Evolutionary conservation across 1,284 basidiomycete species (phyloP), one percentile per base, ranked within the genome.

Genomic region (Cutaneotrichosporon sp.): DNA sequence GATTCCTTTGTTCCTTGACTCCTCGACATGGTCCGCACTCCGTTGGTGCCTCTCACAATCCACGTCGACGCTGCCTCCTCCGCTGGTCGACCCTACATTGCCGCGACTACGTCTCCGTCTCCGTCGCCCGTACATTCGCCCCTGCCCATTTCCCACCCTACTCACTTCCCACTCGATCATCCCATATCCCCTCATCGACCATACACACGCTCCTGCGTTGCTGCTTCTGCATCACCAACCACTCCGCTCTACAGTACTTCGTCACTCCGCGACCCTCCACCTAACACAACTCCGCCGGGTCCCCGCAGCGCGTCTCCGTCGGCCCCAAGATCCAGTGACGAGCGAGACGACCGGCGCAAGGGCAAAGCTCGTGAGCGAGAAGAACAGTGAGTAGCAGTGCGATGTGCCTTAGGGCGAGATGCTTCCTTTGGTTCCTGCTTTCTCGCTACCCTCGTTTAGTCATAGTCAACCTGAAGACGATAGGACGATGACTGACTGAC

Each of bases 231-330:
- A 11, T 43, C 50, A 14, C 27, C 46, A 2, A 20, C 35, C 11
- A 37, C 44, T 19, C 49, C 47, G 41, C 24, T 46, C 35, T 50
- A 57, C 61, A 66, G 65, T 35, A 66, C 65, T 4, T 66, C 66
- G 14, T 62, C 61, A 24, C 55, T 66, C 8, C 58, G 63, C 33
- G 65, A 68, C 45, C 63, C 63, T 8, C 61, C 58, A 10, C 63
- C 57, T 29, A 55, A 61, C 37, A 59, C 62, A 10, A 62, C 61
- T 27, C 60, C 62, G 22, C 55, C 62, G 12, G 64, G 57, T 10
- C 52, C 16, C 8, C 35, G 41, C 19, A 63, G 61, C 41, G 43
- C 60, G 11, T 63, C 63, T 4, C 58, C 57, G 0, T 59, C 58
- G 12, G 42, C 46, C 14, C 25, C 49, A 7, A 45, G 46, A n/a